Base-by-base conservation (phyloP, 2,329 filamentous ascomycete genomes). In the Arachnopeziza araneosa region DNA sequence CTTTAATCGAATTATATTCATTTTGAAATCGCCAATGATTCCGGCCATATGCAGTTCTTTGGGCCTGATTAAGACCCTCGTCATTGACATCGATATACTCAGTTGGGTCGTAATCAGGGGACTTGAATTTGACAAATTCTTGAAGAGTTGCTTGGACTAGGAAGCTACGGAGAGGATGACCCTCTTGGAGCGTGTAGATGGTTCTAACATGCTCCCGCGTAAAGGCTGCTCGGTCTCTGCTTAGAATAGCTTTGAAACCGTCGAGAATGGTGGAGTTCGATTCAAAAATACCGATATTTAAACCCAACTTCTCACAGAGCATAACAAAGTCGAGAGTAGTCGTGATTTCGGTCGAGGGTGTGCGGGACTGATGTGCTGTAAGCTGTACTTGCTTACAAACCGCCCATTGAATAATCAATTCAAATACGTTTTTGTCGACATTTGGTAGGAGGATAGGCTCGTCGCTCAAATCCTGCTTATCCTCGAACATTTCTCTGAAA, bases 371-470 rank as follows among this genome's bases (percentile, higher is more conserved):
- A 17, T 54, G 4, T 26, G 52, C 52, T 12, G 8, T 24, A 1
- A 51, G 36, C 23, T 26, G 21, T 7, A 56, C 19, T 19, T 49
- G 22, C 21, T 26, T 24, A 8, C 26, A 21, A 2, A 23, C 17
- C 17, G 44, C 24, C 32, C 24, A 62, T 52, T 59, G 59, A 9
- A 60, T 52, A 12, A 53, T 19, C 8, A 58, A 21, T 26, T 63
- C 60, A 12, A 64, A 64, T 0, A 55, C 10, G 12, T 24, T 24
- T 10, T 51, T 12, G 6, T 44, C 22, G 17, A 60, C 22, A 53
- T 53, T n/a, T 14, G 1, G 5, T 5, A 62, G 36, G 2, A 36
- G 1, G 14, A 62, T 24, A n/a, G 17, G 36, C 21, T 50, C 48
- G 1, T 44, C 32, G 30, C 22, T 19, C 26, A 22, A 36, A 19